These are phyloP conservation scores for Aspergillus awamori DNA, from an alignment of 2,329 filamentous ascomycete genomes.

Conservation along the genomic window DNA sequence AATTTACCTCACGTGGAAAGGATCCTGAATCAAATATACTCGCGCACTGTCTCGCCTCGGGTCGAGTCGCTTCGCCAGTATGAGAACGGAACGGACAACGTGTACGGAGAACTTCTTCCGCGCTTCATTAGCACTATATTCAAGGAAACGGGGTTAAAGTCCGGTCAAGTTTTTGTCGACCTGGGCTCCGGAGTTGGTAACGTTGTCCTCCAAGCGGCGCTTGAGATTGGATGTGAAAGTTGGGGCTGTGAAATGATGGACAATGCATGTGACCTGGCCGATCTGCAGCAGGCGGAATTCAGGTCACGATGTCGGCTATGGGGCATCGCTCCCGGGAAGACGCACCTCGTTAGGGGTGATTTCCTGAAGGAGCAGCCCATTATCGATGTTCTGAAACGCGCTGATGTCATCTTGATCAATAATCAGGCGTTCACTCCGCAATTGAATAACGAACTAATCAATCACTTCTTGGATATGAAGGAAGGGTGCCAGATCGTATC, in stretches of 20 bases:
- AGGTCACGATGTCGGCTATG: conserved; percentile 81
- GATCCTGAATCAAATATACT: conserved; percentile 85
- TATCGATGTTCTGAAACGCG: conserved; percentile 72
- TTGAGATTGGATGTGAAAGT: conserved; percentile 90
- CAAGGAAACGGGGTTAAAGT: conserved; percentile 74
- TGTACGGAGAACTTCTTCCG: conserved; percentile 90
- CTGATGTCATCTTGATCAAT: conserved; percentile 96
- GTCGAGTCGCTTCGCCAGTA: conserved; percentile 84
- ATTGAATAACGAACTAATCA: conserved; percentile 80
- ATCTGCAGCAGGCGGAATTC: conserved; percentile 81
- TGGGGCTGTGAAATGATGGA: conserved; percentile 98
- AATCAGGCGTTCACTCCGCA: conserved; percentile 93
- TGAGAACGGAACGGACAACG: conserved; percentile 86
- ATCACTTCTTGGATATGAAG: conserved; percentile 92
- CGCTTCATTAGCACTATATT: conserved; percentile 84
- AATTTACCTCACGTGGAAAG: conserved; percentile 74
- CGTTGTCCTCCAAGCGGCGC: conserved; percentile 87
- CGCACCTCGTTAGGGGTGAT: conserved; percentile 80
- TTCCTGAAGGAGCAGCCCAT: conserved; percentile 76
- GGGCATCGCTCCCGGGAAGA: conserved; percentile 78
- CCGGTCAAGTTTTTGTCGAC: conserved; percentile 86
- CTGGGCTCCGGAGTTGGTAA: conserved; percentile 95
- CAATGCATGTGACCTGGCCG: conserved; percentile 80
- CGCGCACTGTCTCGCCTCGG: conserved; percentile 86
- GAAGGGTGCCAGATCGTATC: conserved; percentile 87